Base-by-base conservation (phyloP, 257 asterid genomes). In the Datura wrightii region DNA sequence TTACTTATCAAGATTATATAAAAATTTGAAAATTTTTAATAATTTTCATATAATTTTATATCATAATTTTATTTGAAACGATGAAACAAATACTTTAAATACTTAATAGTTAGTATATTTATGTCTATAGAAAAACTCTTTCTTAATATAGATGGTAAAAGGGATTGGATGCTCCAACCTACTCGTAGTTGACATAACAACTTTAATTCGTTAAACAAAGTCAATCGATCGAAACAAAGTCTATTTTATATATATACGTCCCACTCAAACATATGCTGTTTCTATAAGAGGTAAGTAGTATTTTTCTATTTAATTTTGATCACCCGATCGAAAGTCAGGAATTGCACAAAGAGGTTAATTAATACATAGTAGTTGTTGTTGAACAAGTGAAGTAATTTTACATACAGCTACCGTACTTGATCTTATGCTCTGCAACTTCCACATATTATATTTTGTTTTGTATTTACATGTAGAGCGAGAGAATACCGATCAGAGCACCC, bases 381-480 rank as follows among this genome's bases (percentile, higher is more conserved):
- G 9, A 46, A 72, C 39, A 10, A 44, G 46, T n/a, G 8, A 18
- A 8, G 42, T 24, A 24, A 24, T 24, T 63, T 19, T 72, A 72
- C 41, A 72, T 10, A 72, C 59, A 72, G 55, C 11, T 5, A 50
- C 4, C 42, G 4, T 2, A 39, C 11, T 76, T 31, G 62, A 76
- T 76, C 46, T 13, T 76, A 48, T 48, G 59, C 80, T 74, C 42
- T 74, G 59, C 80, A 74, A 74, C 60, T 74, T 42, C 59, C 59
- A 5, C 42, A 74, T 46, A 70, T 24, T 60, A 59, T 62, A 24
- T 31, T 65, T 34, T 37, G 19, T 67, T 76, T 76, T 76, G 56
- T 76, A 76, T 76, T 48, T 46, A 72, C 41, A 52, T 50, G 81
- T 52, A 48, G 81, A 76, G 81, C 81, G 81, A 76, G 81, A 76